phyloP scores from a whole-genome alignment of 2,329 filamentous ascomycete species.

The Diaporthe humulicola region DNA sequence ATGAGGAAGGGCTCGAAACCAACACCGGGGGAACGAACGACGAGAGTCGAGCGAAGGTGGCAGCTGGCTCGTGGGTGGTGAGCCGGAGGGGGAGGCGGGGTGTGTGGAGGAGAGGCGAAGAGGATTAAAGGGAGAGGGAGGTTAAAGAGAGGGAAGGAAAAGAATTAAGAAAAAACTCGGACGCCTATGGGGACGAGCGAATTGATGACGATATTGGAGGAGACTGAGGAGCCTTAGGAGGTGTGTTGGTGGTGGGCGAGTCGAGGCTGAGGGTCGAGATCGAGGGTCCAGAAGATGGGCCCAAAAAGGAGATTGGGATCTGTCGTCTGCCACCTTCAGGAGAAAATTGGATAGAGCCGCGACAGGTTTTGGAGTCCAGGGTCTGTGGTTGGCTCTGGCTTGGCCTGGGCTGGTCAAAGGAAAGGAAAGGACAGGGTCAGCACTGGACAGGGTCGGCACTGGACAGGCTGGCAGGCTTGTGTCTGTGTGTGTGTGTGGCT shows the following conservation, averaged over 20 bases:
- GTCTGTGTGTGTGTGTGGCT: not conserved
- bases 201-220: conserved; percentile 25
- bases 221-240: too few relatives aligned
- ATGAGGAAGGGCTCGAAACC: not conserved
- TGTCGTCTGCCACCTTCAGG: conserved; percentile 22
- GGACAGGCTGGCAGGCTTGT: not conserved
- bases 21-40: conserved; percentile 2
- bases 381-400: not conserved
- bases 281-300: conserved; percentile 24
- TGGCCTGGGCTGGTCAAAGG: conserved; percentile 1
- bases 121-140: conserved; percentile 5
- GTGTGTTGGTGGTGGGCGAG: not conserved
- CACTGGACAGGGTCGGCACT: not conserved
- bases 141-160: not conserved
- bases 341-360: conserved; percentile 19
- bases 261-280: conserved; percentile 18
- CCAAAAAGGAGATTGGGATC: conserved; percentile 31
- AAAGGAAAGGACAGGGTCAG: conserved; percentile 4
- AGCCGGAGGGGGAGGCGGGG: not conserved
- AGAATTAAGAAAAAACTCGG: not conserved
- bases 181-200: not conserved
- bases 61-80: not conserved
- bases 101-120: not conserved
- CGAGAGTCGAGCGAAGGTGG: not conserved
- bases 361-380: not conserved